Conservation (phyloP, 2,329 filamentous ascomycete genomes). For the Hypoxylon sp. region DNA sequence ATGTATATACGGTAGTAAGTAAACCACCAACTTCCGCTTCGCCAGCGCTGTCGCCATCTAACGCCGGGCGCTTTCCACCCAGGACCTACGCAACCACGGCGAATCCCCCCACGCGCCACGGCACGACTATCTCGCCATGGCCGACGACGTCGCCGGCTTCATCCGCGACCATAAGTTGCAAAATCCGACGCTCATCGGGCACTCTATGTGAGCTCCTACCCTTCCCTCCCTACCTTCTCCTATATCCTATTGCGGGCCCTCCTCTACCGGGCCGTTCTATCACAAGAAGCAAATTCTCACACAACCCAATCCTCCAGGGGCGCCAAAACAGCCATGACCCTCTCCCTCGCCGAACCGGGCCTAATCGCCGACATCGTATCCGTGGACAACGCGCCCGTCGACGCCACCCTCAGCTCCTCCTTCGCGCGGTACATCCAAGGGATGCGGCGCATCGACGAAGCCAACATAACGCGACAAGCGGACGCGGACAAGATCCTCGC, state of each 20-base stretch:
- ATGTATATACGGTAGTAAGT: conserved; percentile 84
- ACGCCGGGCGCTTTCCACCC: conserved; percentile 34
- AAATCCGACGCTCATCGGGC: conserved; percentile 84
- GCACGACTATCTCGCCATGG: conserved; percentile 88
- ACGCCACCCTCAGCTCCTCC: conserved; percentile 79
- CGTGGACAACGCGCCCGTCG: conserved; percentile 93
- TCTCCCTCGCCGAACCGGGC: conserved; percentile 80
- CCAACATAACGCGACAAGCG: conserved; percentile 75
- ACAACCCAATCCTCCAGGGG: conserved; percentile 68
- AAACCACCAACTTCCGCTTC: not conserved
- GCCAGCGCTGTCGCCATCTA: conserved; percentile 26
- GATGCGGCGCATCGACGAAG: conserved; percentile 85
- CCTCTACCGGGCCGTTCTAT: no score
- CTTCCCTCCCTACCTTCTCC: no score
- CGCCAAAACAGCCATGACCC: conserved; percentile 91
- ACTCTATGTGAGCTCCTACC: conserved; percentile 80
- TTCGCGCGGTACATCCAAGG: conserved; percentile 86
- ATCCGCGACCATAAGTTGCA: conserved; percentile 78
- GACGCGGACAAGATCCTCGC: conserved; percentile 86
- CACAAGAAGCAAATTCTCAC: not conserved
- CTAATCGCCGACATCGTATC: conserved; percentile 80
- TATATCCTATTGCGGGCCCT: no score
- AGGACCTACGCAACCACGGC: conserved; percentile 95
- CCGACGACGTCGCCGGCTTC: conserved; percentile 85
- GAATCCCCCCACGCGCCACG: conserved; percentile 82